A percentile compares a stretch with the other conserved stretches of the same genome.
Evolutionary conservation across 2,329 filamentous ascomycete genomes (phyloP).

Genomic region (Fusarium sp.): DNA sequence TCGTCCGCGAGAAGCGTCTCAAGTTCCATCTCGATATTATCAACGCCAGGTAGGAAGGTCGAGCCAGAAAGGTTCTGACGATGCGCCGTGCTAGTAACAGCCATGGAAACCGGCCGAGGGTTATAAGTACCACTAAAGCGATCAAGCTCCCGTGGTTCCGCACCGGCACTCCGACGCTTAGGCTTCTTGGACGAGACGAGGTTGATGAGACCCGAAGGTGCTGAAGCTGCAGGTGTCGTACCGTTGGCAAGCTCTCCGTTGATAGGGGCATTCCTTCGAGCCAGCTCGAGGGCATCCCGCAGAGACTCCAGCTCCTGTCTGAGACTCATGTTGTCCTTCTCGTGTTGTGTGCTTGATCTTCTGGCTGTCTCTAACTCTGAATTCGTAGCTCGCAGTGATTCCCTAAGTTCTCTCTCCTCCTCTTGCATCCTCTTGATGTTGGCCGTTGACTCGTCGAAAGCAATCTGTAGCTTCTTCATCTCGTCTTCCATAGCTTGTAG

Average conservation of each 20-base stretch:
- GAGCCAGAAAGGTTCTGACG: slow-evolving; percentile 79
- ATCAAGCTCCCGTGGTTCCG: slow-evolving; percentile 86
- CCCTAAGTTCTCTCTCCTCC: slow-evolving; percentile 87
- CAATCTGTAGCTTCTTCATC: slow-evolving; percentile 90
- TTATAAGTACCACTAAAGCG: slow-evolving; percentile 94
- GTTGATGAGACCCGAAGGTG: slow-evolving; percentile 88
- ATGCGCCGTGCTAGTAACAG: slow-evolving; percentile 75
- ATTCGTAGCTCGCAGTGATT: slow-evolving; percentile 82
- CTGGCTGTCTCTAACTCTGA: slow-evolving; percentile 84
- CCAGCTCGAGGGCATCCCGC: slow-evolving; percentile 91
- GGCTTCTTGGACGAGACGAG: slow-evolving; percentile 97
- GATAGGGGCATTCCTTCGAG: slow-evolving; percentile 80
- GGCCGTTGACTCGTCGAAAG: slow-evolving; percentile 88
- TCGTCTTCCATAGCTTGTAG: slow-evolving; percentile 94
- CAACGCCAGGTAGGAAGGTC: slow-evolving; percentile 82
- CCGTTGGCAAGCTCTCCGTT: slow-evolving; percentile 70
- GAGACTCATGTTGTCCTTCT: slow-evolving; percentile 86
- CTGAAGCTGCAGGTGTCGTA: slow-evolving; percentile 59
- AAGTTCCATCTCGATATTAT: slow-evolving; percentile 95
- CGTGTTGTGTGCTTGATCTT: slow-evolving; percentile 78
- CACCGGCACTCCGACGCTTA: slow-evolving; percentile 91
- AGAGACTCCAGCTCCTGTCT: slow-evolving; percentile 90
- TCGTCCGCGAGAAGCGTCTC: slow-evolving; percentile 95
- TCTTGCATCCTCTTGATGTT: slow-evolving; percentile 96
- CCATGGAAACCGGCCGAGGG: slow-evolving; percentile 96